These are phyloP conservation scores for Xerophyta viscosa DNA, from an alignment of 106 monocot genomes.

Conservation along the genomic window DNA sequence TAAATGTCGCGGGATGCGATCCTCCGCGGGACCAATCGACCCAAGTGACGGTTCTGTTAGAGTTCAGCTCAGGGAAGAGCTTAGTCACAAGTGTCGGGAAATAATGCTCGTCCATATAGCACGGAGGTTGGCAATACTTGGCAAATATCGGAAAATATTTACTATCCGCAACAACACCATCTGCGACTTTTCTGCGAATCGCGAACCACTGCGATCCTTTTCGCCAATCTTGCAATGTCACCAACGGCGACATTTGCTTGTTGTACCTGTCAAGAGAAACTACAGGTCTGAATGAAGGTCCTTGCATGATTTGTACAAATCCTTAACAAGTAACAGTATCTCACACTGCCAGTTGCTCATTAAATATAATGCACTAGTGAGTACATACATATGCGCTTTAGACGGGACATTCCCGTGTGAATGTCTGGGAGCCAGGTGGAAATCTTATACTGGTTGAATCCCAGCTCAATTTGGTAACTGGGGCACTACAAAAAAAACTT, in stretches of 20 bases:
- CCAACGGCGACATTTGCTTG: constrained; percentile 7
- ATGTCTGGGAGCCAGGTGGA: too few relatives aligned
- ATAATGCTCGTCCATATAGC: constrained; percentile 31
- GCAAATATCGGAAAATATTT: constrained; percentile 16
- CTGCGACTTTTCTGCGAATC: constrained; percentile 8
- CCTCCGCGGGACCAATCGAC: constrained; percentile 29
- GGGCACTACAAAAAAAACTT: too few relatives aligned
- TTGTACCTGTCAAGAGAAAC: constrained; percentile 24
- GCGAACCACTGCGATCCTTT: constrained; percentile 38
- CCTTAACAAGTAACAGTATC: too few relatives aligned
- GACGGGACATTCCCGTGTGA: too few relatives aligned
- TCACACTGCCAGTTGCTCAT: too few relatives aligned
- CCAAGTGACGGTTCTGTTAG: constrained; percentile 23
- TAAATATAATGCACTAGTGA: too few relatives aligned
- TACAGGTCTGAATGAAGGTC: too few relatives aligned
- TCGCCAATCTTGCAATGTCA: constrained; percentile 21
- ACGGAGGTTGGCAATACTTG: constrained; percentile 18
- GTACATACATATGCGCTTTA: too few relatives aligned
- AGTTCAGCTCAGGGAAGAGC: constrained; percentile 11
- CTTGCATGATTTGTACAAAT: too few relatives aligned
- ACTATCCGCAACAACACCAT: constrained; percentile 7
- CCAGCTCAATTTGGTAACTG: too few relatives aligned
- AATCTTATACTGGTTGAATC: too few relatives aligned
- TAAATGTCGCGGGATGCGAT: constrained; percentile 14
- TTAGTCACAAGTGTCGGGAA: constrained; percentile 20